A percentile compares a stretch with the other conserved stretches of the same genome.
These are phyloP conservation scores for Scheffersomyces lignosus DNA, from an alignment of 805 yeast species.

Conservation along the genomic window DNA sequence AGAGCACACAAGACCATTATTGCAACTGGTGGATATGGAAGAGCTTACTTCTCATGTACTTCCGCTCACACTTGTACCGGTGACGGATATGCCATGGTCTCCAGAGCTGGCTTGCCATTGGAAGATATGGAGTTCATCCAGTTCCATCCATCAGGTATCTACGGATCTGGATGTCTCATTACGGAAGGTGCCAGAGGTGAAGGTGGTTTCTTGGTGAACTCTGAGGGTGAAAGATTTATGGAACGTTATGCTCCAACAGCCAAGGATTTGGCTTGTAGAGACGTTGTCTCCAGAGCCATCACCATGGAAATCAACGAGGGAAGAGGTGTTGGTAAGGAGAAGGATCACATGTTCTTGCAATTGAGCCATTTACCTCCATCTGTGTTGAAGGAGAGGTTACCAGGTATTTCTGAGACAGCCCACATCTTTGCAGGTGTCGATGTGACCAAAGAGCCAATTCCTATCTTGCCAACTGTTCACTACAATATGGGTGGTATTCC, in stretches of 20 bases:
- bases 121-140: slow-evolving; percentile 97
- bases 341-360: slow-evolving; percentile 95
- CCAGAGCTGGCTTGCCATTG: slow-evolving; percentile 97
- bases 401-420: slow-evolving; percentile 99
- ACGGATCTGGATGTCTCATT: slow-evolving; percentile 97
- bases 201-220: slow-evolving; percentile 95
- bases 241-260: slow-evolving; percentile 99
- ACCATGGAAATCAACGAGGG: slow-evolving; percentile 98
- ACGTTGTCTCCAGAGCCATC: slow-evolving; percentile 96
- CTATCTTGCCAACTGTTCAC: slow-evolving; percentile 96
- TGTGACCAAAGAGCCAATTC: slow-evolving; percentile 98
- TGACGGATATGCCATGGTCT: slow-evolving; percentile 97
- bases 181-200: slow-evolving; percentile 99
- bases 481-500: slow-evolving; percentile 99
- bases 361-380: slow-evolving; percentile 90
- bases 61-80: slow-evolving; percentile 99
- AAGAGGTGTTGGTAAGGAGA: slow-evolving; percentile 96
- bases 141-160: slow-evolving; percentile 99
- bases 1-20: slow-evolving; percentile 94
- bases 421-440: slow-evolving; percentile 98
- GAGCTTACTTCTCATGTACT: slow-evolving; percentile 98
- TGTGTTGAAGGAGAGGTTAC: slow-evolving; percentile 91
- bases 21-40: slow-evolving; percentile 99
- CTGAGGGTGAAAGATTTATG: slow-evolving; percentile 99
- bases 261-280: slow-evolving; percentile 97